Evolutionary conservation across 2,329 filamentous ascomycete species (phyloP).

Genomic region (Fusarium zealandicum): DNA sequence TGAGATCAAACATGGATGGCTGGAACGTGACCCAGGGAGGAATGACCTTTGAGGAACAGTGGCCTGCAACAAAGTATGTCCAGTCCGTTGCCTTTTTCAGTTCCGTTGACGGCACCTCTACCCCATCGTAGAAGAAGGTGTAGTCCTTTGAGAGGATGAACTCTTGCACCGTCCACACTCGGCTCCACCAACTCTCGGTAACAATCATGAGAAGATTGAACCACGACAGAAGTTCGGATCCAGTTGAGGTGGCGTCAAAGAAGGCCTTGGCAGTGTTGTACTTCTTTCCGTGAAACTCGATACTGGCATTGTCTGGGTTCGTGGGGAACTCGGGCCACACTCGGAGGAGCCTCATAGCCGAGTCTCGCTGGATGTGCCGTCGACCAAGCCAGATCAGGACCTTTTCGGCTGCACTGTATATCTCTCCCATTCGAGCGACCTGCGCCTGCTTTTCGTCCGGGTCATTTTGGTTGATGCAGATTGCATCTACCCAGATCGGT

Average conservation of each 20-base stretch:
- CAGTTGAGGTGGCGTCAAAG: conserved; percentile 12
- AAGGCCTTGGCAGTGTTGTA: conserved; percentile 11
- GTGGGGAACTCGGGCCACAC: conserved; percentile 10
- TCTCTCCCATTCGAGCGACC: conserved; percentile 16
- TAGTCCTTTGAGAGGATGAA: conserved; percentile 16
- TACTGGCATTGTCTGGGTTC: background rate
- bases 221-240: conserved; percentile 10
- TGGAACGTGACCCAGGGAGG: conserved; percentile 10
- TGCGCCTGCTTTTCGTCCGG: conserved; percentile 2
- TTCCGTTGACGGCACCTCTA: background rate
- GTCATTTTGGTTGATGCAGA: conserved; percentile 14
- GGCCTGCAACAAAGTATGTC: conserved; percentile 14
- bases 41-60: conserved; percentile 1
- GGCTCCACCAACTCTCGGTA: conserved; percentile 23
- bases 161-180: conserved; percentile 22
- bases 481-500: conserved; percentile 18
- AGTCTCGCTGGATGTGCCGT: background rate
- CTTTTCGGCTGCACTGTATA: conserved; percentile 10
- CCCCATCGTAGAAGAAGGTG: conserved; percentile 11
- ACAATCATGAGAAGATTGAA: background rate
- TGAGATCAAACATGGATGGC: conserved; percentile 18
- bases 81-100: conserved; percentile 19
- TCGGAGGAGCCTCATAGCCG: conserved; percentile 6
- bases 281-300: conserved; percentile 13
- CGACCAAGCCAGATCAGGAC: conserved; percentile 13